A percentile compares a stretch with the other conserved stretches of the same genome.
phyloP scores from a whole-genome alignment of 2,329 filamentous ascomycete genomes.

The Hymenotorrendiella dingleyae region DNA sequence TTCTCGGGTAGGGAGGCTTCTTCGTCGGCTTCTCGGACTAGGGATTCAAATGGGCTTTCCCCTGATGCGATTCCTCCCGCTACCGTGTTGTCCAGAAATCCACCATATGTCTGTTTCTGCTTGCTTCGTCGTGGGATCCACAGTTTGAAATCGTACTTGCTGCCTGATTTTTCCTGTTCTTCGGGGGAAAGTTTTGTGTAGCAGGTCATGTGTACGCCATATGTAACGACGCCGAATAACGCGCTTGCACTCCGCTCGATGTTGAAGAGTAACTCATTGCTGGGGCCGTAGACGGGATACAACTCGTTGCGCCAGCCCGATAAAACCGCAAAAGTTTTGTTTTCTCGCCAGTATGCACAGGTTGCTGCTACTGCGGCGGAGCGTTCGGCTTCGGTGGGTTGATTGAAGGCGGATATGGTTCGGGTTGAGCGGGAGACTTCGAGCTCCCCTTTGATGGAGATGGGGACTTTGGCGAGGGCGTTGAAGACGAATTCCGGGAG shows the following conservation, averaged over 20 bases:
- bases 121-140: slow-evolving; percentile 77
- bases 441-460: slow-evolving; percentile 51
- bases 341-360: slow-evolving; percentile 60
- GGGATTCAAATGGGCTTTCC: slow-evolving; percentile 72
- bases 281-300: slow-evolving; percentile 68
- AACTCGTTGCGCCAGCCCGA: slow-evolving; percentile 74
- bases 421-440: slow-evolving; percentile 51
- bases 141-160: slow-evolving; percentile 57
- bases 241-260: slow-evolving; percentile 72
- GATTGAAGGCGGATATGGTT: slow-evolving; percentile 58
- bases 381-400: slow-evolving; percentile 55
- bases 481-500: slow-evolving; percentile 46
- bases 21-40: slow-evolving; percentile 81
- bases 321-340: slow-evolving; percentile 67
- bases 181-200: slow-evolving; percentile 45
- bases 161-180: slow-evolving; percentile 32
- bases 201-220: slow-evolving; percentile 76
- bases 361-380: slow-evolving; percentile 52
- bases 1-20: slow-evolving; percentile 75
- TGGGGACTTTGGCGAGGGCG: slow-evolving; percentile 43
- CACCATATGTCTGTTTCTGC: slow-evolving; percentile 78
- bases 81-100: slow-evolving; percentile 93
- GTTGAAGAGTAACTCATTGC: slow-evolving; percentile 59
- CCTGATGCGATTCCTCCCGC: slow-evolving; percentile 76
- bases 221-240: slow-evolving; percentile 70